These are phyloP conservation scores for Fusarium sp. DNA, from an alignment of 2,329 filamentous ascomycete species.

Conservation along the genomic window DNA sequence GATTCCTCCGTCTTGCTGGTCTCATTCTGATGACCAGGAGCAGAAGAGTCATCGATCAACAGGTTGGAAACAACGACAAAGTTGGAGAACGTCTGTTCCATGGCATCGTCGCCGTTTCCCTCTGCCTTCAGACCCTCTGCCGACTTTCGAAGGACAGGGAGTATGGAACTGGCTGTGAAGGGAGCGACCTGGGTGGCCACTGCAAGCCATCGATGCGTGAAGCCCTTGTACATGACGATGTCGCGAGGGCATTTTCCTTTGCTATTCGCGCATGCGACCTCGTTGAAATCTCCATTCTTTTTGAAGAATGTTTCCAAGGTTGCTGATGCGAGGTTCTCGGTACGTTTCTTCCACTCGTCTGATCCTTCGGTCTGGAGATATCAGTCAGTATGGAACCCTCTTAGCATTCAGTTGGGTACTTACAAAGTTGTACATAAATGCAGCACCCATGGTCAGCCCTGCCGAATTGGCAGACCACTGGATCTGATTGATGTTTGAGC, in stretches of 20 bases:
- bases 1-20: background rate
- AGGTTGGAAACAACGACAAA: conserved; percentile 10
- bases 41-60: background rate
- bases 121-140: conserved; percentile 38
- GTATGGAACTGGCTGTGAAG: conserved; percentile 63
- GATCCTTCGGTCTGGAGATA: conserved; percentile 6
- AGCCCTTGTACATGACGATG: conserved; percentile 77
- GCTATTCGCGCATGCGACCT: conserved; percentile 70
- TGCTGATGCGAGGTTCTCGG: conserved; percentile 64
- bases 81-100: conserved; percentile 13
- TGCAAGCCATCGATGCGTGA: conserved; percentile 72
- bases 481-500: conserved; percentile 66
- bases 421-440: conserved; percentile 74
- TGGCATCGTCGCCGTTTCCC: background rate
- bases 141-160: conserved; percentile 65
- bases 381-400: conserved; percentile 10
- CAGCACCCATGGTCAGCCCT: conserved; percentile 69
- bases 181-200: conserved; percentile 70
- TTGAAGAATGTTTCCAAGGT: conserved; percentile 61
- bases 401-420: conserved; percentile 17
- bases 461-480: conserved; percentile 75
- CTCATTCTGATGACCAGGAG: background rate
- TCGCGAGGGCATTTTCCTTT: conserved; percentile 71
- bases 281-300: conserved; percentile 65
- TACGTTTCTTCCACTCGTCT: conserved; percentile 62